phyloP scores from a whole-genome alignment of 73 alveolate species.

The Paramecium pentaurelia region DNA sequence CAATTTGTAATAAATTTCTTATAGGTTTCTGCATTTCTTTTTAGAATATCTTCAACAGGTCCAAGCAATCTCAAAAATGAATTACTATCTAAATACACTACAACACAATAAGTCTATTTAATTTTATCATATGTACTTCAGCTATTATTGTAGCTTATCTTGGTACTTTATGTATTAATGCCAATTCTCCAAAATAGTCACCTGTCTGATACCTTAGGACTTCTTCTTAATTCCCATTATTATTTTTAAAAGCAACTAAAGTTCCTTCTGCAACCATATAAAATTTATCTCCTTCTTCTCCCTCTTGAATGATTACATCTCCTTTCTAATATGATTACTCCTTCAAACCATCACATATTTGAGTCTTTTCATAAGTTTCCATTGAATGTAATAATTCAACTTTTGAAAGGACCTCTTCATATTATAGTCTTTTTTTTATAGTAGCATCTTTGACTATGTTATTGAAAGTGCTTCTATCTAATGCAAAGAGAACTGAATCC shows the following conservation, averaged over 20 bases:
- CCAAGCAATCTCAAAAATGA: slow-evolving; percentile 74
- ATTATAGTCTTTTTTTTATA: slow-evolving; percentile 80
- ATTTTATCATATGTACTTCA: slow-evolving; percentile 46
- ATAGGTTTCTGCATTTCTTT: slow-evolving; percentile 67
- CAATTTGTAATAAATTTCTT: slow-evolving; percentile 48
- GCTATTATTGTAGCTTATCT: slow-evolving; percentile 93
- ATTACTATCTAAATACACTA: slow-evolving; percentile 64
- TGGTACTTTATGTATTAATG: slow-evolving; percentile 88
- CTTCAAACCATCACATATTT: slow-evolving; percentile 86
- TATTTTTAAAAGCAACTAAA: slow-evolving; percentile 75
- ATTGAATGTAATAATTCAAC: slow-evolving; percentile 77
- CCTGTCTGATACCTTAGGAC: slow-evolving; percentile 80
- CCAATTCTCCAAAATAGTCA: slow-evolving; percentile 95
- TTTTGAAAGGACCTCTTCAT: slow-evolving; percentile 76
- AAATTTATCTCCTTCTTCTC: slow-evolving; percentile 72
- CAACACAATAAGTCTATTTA: slow-evolving; percentile 60
- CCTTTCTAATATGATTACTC: slow-evolving; percentile 68
- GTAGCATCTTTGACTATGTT: slow-evolving; percentile 83
- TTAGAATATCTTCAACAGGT: slow-evolving; percentile 72
- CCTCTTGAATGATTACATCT: slow-evolving; percentile 70
- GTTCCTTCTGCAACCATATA: slow-evolving; percentile 84
- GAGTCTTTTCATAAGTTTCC: slow-evolving; percentile 86
- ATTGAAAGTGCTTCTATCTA: slow-evolving; percentile 77
- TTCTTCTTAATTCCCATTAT: slow-evolving; percentile 72
- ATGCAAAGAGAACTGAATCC: slow-evolving; percentile 74